Conservation (phyloP, 768 basidiomycete species). For the Macrolepiota albuminosa region DNA sequence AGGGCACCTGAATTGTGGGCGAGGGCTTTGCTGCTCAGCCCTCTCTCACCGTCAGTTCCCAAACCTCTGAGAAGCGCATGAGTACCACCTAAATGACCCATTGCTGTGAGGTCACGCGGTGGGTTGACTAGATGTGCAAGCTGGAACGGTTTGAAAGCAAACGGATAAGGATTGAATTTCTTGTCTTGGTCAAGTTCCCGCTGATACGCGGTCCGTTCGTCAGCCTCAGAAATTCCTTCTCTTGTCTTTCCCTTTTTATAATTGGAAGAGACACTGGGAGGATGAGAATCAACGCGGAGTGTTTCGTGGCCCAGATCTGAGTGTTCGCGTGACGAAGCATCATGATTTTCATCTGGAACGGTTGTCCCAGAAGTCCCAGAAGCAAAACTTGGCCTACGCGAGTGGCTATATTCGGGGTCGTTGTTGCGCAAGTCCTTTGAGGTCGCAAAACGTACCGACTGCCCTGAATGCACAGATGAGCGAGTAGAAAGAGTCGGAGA, state of each 20-base stretch:
- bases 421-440: constrained; percentile 63
- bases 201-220: constrained; percentile 28
- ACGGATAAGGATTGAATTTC: constrained; percentile 59
- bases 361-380: constrained; percentile 49
- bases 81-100: constrained; percentile 70
- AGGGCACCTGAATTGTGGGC: constrained; percentile 11
- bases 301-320: constrained; percentile 27
- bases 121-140: constrained; percentile 90
- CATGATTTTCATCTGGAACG: constrained; percentile 39
- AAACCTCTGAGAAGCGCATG: constrained; percentile 64
- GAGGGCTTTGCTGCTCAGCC: constrained; percentile 30
- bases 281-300: constrained; percentile 30
- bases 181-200: constrained; percentile 33
- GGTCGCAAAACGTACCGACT: constrained; percentile 44
- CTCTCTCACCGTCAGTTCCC: constrained; percentile 55
- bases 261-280: constrained; percentile 28
- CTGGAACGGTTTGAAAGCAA: constrained; percentile 63
- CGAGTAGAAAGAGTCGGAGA: constrained; percentile 72
- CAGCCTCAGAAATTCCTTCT: constrained; percentile 18
- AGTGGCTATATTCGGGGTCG: constrained; percentile 45
- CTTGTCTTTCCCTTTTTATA: constrained; percentile 21
- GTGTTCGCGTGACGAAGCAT: constrained; percentile 2
- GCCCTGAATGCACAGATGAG: constrained; percentile 37
- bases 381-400: constrained; percentile 49
- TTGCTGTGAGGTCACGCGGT: constrained; percentile 59